phyloP scores from a whole-genome alignment of 768 basidiomycete genomes.

The Pleurotus sapidus region DNA sequence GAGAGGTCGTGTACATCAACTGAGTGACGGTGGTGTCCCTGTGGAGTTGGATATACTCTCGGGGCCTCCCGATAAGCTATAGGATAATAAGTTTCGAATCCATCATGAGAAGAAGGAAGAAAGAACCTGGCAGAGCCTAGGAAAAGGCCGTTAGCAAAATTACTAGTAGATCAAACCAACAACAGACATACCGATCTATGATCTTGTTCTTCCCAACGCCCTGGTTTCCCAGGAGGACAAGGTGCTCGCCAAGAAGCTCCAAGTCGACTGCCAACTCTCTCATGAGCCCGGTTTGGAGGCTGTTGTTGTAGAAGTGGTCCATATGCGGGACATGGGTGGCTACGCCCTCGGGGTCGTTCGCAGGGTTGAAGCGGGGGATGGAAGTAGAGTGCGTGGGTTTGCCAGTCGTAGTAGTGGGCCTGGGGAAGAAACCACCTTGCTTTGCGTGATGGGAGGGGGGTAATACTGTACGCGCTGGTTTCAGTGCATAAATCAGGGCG shows the following conservation, averaged over 20 bases:
- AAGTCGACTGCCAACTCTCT: constrained; percentile 61
- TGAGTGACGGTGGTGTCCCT: constrained; percentile 70
- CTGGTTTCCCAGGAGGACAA: constrained; percentile 67
- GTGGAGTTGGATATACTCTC: constrained; percentile 71
- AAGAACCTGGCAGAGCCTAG: constrained; percentile 53
- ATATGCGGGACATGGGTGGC: constrained; percentile 62
- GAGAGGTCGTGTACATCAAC: constrained; percentile 64
- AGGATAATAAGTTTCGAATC: no score
- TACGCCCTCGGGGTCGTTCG: constrained; percentile 50
- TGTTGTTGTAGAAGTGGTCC: constrained; percentile 72
- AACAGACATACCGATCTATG: constrained; percentile 28
- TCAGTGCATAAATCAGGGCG: constrained; percentile 4
- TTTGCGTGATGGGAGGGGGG: constrained; percentile 39
- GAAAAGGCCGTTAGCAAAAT: neutral
- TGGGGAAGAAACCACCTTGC: constrained; percentile 45
- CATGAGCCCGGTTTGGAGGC: constrained; percentile 65
- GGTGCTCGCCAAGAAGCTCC: constrained; percentile 59
- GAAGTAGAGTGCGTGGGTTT: constrained; percentile 23
- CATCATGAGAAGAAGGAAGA: neutral
- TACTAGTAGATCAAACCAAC: no score
- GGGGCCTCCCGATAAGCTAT: constrained; percentile 57
- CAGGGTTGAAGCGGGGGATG: constrained; percentile 48
- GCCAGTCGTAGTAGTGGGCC: constrained; percentile 30
- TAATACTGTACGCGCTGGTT: constrained; percentile 38
- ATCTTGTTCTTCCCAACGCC: constrained; percentile 7